Conservation (phyloP, 768 basidiomycete species). For the Suillus lakei region DNA sequence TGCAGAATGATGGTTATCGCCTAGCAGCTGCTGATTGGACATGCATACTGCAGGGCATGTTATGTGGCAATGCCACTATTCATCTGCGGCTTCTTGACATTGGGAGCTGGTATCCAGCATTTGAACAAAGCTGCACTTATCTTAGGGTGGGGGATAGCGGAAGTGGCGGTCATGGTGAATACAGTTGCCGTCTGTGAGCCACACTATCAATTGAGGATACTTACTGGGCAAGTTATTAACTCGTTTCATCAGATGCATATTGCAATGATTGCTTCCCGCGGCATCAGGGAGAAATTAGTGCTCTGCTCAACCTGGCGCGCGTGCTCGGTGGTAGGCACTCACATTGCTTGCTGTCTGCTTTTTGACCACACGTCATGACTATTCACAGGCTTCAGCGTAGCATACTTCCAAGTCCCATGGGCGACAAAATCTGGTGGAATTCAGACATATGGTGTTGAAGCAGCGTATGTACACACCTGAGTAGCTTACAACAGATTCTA, state of each 20-base stretch:
- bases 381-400: conserved; percentile 39
- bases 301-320: conserved; percentile 47
- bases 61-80: conserved; percentile 47
- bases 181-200: conserved; percentile 45
- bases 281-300: conserved; percentile 42
- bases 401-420: conserved; percentile 48
- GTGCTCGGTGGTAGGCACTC: conserved; percentile 32
- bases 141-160: conserved; percentile 50
- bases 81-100: conserved; percentile 45
- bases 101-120: conserved; percentile 44
- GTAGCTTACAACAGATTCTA: neutral
- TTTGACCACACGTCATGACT: neutral
- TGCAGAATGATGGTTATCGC: conserved; percentile 2
- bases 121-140: conserved; percentile 36
- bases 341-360: neutral
- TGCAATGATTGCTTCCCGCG: conserved; percentile 43
- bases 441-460: conserved; percentile 42
- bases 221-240: neutral
- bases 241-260: conserved; percentile 37
- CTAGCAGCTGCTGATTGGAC: neutral
- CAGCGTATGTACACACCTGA: conserved; percentile 32
- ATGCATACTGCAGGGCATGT: conserved; percentile 32
- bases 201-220: neutral
- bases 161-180: conserved; percentile 40
- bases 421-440: conserved; percentile 39